A percentile compares a stretch with the other conserved stretches of the same genome.
phyloP scores from a whole-genome alignment of 116 monocot species.

The Trichopus zeylanicus region DNA sequence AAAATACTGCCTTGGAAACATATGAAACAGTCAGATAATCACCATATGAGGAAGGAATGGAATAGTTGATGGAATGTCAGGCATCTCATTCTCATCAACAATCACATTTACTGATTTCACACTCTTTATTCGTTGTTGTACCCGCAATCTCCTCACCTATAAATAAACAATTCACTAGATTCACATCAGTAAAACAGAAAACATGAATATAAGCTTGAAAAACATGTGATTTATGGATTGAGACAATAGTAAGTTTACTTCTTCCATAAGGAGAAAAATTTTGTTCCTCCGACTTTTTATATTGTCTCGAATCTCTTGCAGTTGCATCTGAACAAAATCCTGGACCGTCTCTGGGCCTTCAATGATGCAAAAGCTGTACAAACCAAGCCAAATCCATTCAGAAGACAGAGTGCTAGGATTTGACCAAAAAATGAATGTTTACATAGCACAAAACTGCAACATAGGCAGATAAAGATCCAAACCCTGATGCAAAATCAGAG shows the following conservation, averaged over 20 bases:
- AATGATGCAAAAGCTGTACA: constrained; percentile 81
- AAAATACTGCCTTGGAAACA: not conserved
- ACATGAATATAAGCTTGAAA: not conserved
- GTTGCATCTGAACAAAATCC: constrained; percentile 75
- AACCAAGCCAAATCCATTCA: not conserved
- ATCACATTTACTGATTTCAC: constrained; percentile 28
- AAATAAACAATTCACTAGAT: not conserved
- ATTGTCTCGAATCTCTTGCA: constrained; percentile 88
- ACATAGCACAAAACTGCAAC: not conserved
- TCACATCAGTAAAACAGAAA: not conserved
- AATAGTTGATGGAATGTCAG: constrained; percentile 81
- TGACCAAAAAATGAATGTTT: no score
- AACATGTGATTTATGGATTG: not conserved
- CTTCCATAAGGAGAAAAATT: constrained; percentile 98
- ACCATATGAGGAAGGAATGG: constrained; percentile 75
- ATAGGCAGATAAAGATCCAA: no score
- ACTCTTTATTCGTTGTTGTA: constrained; percentile 76
- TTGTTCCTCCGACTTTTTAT: constrained; percentile 81
- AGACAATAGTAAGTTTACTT: constrained; percentile 27
- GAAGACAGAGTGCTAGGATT: no score
- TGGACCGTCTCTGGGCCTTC: constrained; percentile 95
- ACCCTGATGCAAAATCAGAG: no score
- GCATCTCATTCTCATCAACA: constrained; percentile 79
- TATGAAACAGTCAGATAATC: constrained; percentile 3
- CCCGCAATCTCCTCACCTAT: constrained; percentile 79